phyloP scores from a whole-genome alignment of 164 flowering plant species.

The Magnolia changhungtana region DNA sequence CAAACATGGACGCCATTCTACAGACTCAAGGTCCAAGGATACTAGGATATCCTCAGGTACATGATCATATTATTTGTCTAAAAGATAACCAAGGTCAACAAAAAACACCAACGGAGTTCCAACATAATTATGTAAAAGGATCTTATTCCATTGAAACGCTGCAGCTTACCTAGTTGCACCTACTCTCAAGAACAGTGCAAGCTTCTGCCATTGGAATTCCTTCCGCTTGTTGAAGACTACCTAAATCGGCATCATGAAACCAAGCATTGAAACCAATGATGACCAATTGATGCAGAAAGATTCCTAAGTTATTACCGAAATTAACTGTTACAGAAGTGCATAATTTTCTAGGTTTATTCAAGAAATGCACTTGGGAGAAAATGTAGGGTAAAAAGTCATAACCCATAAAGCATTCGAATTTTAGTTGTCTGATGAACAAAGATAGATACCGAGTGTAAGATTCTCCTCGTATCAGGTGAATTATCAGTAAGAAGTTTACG shows the following conservation, averaged over 20 bases:
- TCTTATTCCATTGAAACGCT: background rate
- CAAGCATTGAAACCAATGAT: background rate
- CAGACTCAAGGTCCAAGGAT: background rate
- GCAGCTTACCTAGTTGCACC: slow-evolving; percentile 55
- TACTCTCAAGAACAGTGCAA: slow-evolving; percentile 64
- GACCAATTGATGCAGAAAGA: background rate
- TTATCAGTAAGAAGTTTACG: slow-evolving; percentile 86
- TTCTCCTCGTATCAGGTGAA: slow-evolving; percentile 65
- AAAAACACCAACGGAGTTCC: background rate
- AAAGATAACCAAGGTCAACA: background rate
- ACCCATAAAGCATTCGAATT: slow-evolving; percentile 3
- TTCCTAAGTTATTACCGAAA: background rate
- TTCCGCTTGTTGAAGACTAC: slow-evolving; percentile 64
- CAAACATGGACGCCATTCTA: background rate
- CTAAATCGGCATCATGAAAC: slow-evolving; percentile 31
- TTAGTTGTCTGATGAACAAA: background rate
- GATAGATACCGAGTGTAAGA: slow-evolving; percentile 66
- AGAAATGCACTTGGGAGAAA: background rate
- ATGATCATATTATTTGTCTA: background rate
- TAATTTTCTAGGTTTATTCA: background rate
- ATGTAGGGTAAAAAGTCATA: background rate
- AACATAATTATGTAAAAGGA: background rate
- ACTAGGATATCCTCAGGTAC: background rate
- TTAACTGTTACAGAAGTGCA: background rate
- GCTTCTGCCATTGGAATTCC: slow-evolving; percentile 84